phyloP scores from a whole-genome alignment of 768 basidiomycete species.

The Russula dissimulans region DNA sequence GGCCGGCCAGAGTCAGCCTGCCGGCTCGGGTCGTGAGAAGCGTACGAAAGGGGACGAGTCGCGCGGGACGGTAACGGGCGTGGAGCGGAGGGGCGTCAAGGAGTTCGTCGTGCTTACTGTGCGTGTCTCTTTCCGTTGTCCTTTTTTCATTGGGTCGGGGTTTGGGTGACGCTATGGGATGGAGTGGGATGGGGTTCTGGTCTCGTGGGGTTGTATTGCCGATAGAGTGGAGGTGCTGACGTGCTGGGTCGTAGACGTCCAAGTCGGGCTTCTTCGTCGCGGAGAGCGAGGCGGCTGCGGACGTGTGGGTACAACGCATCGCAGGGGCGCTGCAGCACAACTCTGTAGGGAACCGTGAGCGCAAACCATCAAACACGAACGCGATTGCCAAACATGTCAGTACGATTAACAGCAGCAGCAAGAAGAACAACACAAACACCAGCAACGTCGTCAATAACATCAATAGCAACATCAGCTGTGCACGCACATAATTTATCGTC shows the following conservation, averaged over 20 bases:
- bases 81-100: conserved; percentile 44
- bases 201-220: too few relatives aligned
- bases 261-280: conserved; percentile 19
- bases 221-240: background rate
- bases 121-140: conserved; percentile 20
- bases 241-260: conserved; percentile 3
- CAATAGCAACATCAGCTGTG: conserved; percentile 7
- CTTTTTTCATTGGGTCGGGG: background rate
- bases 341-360: conserved; percentile 1
- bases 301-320: conserved; percentile 15
- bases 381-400: background rate
- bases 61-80: conserved; percentile 34
- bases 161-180: too few relatives aligned
- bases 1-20: background rate
- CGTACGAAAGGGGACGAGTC: conserved; percentile 27
- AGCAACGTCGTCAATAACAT: background rate
- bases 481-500: conserved; percentile 16
- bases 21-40: conserved; percentile 38
- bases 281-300: conserved; percentile 8
- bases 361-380: background rate
- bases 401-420: background rate
- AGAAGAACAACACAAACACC: background rate
- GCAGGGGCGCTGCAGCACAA: conserved; percentile 7
- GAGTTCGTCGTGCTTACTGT: conserved; percentile 58
- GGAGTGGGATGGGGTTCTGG: too few relatives aligned